These are phyloP conservation scores for Vanrija sp. DNA, from an alignment of 1,284 basidiomycete genomes.

Conservation along the genomic window DNA sequence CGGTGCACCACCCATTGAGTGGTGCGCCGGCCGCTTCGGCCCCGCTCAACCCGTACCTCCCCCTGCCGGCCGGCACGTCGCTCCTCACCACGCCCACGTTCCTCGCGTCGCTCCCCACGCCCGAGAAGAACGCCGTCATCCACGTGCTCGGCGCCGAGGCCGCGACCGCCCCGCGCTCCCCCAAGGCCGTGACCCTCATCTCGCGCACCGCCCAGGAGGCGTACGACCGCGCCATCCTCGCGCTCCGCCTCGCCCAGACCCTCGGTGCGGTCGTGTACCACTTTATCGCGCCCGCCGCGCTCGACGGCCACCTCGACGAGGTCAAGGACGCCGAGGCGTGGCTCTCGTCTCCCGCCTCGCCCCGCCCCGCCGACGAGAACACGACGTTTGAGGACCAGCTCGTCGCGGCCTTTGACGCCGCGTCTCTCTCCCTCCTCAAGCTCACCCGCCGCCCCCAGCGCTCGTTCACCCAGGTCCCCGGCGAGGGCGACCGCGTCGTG, in stretches of 20 bases:
- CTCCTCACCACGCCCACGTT: slow-evolving; percentile 41
- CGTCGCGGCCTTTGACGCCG: slow-evolving; percentile 61
- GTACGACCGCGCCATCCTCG: slow-evolving; percentile 69
- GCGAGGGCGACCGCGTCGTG: slow-evolving; percentile 62
- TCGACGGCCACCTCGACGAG: slow-evolving; percentile 50
- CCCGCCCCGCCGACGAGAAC: slow-evolving; percentile 1
- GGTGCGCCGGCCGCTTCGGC: slow-evolving; percentile 16
- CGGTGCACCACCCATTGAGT: slow-evolving; percentile 38
- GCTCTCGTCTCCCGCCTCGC: slow-evolving; percentile 40
- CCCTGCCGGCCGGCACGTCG: slow-evolving; percentile 32
- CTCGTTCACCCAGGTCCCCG: slow-evolving; percentile 50
- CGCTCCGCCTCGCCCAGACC: slow-evolving; percentile 61
- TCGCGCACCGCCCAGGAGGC: slow-evolving; percentile 63
- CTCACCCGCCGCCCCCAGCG: slow-evolving; percentile 61
- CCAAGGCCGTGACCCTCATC: slow-evolving; percentile 56
- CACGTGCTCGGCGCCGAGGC: slow-evolving; percentile 37
- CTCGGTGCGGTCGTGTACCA: slow-evolving; percentile 70
- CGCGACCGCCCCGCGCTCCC: slow-evolving; percentile 25
- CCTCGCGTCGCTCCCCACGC: slow-evolving; percentile 37
- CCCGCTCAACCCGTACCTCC: slow-evolving; percentile 45
- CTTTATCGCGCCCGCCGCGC: slow-evolving; percentile 58
- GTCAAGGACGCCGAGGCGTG: slow-evolving; percentile 53
- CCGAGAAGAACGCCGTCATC: slow-evolving; percentile 24
- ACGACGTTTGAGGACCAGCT: slow-evolving; percentile 37
- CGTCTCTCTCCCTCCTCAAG: slow-evolving; percentile 60